These are phyloP conservation scores for Dianthus caryophyllus DNA, from an alignment of 148 eudicot genomes.

Conservation along the genomic window DNA sequence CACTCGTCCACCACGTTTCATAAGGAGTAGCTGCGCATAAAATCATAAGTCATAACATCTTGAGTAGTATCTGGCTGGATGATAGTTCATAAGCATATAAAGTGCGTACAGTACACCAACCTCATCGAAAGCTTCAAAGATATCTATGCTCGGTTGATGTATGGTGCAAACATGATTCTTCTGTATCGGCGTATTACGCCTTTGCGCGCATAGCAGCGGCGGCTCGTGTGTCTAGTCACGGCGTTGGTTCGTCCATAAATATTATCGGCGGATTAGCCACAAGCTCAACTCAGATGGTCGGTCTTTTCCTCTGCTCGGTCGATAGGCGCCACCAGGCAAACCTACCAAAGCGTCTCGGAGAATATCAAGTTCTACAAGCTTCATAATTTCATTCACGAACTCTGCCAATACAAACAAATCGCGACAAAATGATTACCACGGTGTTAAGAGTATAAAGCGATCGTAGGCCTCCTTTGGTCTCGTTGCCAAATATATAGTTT, in stretches of 20 bases:
- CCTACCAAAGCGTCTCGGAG: constrained; percentile 78
- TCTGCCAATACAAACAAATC: constrained; percentile 47
- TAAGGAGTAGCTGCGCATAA: constrained; percentile 61
- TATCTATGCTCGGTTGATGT: constrained; percentile 91
- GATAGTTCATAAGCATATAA: constrained; percentile 2
- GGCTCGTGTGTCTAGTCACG: constrained; percentile 95
- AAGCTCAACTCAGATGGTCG: constrained; percentile 90
- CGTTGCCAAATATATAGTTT: not conserved
- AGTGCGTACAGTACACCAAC: constrained; percentile 31
- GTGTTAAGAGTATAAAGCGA: not conserved
- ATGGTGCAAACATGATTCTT: constrained; percentile 90
- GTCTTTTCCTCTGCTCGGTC: constrained; percentile 81
- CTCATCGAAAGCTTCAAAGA: constrained; percentile 98
- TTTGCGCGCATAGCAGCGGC: constrained; percentile 95
- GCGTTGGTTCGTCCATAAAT: constrained; percentile 97
- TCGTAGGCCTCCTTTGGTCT: too few species aligned
- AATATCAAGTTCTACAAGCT: constrained; percentile 61
- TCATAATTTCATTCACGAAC: constrained; percentile 84
- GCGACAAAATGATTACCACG: constrained; percentile 6
- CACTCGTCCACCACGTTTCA: constrained; percentile 84
- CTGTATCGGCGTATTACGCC: constrained; percentile 88
- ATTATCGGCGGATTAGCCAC: constrained; percentile 95
- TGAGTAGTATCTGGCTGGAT: too few species aligned
- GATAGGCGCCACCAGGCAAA: constrained; percentile 80
- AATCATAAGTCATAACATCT: not conserved